Percentiles rank a stretch among this genome's conserved stretches.
Conservation (phyloP, 1,139 yeast genomes). For the Yamadazyma spencermartinsiae region DNA sequence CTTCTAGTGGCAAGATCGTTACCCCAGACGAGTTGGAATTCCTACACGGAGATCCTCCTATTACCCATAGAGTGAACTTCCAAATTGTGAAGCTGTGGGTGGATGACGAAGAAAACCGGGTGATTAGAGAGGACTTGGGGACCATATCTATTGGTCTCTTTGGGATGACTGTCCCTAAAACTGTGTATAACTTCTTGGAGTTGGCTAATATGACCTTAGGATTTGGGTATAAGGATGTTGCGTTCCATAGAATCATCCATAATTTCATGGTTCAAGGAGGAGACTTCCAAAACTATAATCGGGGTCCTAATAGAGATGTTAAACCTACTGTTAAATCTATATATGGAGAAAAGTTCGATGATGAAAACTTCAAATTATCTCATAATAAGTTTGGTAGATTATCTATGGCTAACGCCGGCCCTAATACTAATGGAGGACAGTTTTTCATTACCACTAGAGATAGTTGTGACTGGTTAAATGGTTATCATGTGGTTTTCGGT, state of each 20-base stretch:
- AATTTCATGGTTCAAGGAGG: constrained; percentile 46
- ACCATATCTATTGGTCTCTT: constrained; percentile 24
- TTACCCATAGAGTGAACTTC: constrained; percentile 28
- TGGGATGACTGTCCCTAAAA: constrained; percentile 35
- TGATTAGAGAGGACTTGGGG: constrained; percentile 18
- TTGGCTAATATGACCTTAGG: constrained; percentile 34
- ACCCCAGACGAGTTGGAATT: constrained; percentile 13
- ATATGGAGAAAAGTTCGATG: constrained; percentile 32
- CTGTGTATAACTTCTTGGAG: constrained; percentile 39
- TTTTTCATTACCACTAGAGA: constrained; percentile 55
- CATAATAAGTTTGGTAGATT: constrained; percentile 42
- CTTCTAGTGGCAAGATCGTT: constrained; percentile 5
- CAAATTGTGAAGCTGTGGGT: constrained; percentile 17
- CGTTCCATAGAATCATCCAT: constrained; percentile 39
- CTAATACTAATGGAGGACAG: constrained; percentile 94
- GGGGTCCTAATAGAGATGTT: constrained; percentile 18
- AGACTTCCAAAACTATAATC: constrained; percentile 26
- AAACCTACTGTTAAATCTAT: constrained; percentile 20
- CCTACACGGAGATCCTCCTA: constrained; percentile 26
- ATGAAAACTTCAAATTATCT: constrained; percentile 36
- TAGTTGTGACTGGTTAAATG: constrained; percentile 44
- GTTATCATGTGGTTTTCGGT: constrained; percentile 60
- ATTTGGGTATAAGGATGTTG: constrained; percentile 32
- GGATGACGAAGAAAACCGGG: constrained; percentile 14
- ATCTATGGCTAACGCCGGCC: constrained; percentile 50